Base-by-base conservation (phyloP, 768 basidiomycete genomes). In the Pleurotus ostreatus region DNA sequence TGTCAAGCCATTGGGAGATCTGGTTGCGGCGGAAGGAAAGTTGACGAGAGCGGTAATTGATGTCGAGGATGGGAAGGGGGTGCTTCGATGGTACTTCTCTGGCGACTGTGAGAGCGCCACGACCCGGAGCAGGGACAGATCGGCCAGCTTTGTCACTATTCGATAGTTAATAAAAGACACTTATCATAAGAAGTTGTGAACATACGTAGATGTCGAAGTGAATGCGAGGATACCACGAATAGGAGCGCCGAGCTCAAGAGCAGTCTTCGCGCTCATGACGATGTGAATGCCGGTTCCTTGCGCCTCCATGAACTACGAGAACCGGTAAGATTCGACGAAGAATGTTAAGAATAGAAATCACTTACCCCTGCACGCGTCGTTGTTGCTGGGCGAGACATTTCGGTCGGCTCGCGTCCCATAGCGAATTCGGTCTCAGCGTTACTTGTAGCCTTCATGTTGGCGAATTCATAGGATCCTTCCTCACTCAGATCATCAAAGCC, bases 401-500 rank as follows among this genome's bases (percentile, higher is more conserved):
- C 97, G 39, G 92, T 94, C 5, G 97, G 95, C 71, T 99, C 97
- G 62, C 97, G 94, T 59, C 97, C 97, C 90, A 97, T 97, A 3
- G 95, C 96, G 66, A 98, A 92, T 71, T 99, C 97, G 26, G 92
- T 92, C 71, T 94, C 92, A 1, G 95, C 88, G 66, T 96, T 98
- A 73, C 90, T 93, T 4, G 97, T 99, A 1, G 97, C 97, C 73
- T 98, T 97, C 97, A 99, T 99, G 78, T 98, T 98, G 49, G 94
- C 97, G 72, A 99, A 99, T 71, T 99, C 96, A 70, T 87, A 98
- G 6, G 96, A 98, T 15, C 96, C 97, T 73, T 99, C 97, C 71
- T 99, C 97, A 61, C 89, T 91, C 69, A 98, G 83, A 69, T 99
- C 97, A 66, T 99, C 97, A 75, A 95, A 98, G 57, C 97, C 97